Base-by-base conservation (phyloP, 805 yeast genomes). In the Yarrowia porcina region DNA sequence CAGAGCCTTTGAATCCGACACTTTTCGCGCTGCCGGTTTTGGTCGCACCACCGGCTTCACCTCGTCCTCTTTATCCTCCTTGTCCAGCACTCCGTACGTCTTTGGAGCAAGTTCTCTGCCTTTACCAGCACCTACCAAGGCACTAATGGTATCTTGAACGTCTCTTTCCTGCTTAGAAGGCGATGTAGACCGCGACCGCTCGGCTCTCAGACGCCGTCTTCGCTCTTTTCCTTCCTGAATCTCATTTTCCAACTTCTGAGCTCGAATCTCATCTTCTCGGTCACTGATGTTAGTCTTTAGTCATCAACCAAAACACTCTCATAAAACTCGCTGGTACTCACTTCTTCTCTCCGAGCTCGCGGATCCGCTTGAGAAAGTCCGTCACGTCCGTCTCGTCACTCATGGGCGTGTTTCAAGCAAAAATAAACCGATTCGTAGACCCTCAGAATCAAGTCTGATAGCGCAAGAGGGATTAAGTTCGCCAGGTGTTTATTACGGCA, bases 321-420 rank as follows among this genome's bases (percentile, higher is more conserved):
- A n/a, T n/a, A n/a, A n/a, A n/a, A n/a, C n/a, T n/a, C n/a, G n/a
- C n/a, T n/a, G n/a, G n/a, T n/a, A 67, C 71, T 62, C 65, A 69
- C 70, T 70, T 70, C 47, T 70, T 70, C 64, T 69, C 72, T 10
- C 69, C 73, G 15, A 71, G 65, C 61, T 71, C 72, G 32, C 68
- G 67, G 33, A 71, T 66, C 27, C 73, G 67, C 25, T 64, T 52
- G 38, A 71, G 65, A 63, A 71, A 71, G 42, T 69, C 73, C 57
- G 54, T 67, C 23, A 71, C 73, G 9, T 70, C 71, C 18, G 67
- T 39, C 12, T 65, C 44, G 54, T 59, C 63, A 50, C 63, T 64
- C 64, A 57, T 56, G 30, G 23, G n/a, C n/a, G n/a, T 32, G 42
- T 6, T n/a, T n/a, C 21, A 17, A n/a, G n/a, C n/a, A n/a, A n/a